Evolutionary conservation across 495 filamentous ascomycete species (phyloP), one percentile per base, ranked within the genome.

Genomic region (Staphylotrichum longicolle): DNA sequence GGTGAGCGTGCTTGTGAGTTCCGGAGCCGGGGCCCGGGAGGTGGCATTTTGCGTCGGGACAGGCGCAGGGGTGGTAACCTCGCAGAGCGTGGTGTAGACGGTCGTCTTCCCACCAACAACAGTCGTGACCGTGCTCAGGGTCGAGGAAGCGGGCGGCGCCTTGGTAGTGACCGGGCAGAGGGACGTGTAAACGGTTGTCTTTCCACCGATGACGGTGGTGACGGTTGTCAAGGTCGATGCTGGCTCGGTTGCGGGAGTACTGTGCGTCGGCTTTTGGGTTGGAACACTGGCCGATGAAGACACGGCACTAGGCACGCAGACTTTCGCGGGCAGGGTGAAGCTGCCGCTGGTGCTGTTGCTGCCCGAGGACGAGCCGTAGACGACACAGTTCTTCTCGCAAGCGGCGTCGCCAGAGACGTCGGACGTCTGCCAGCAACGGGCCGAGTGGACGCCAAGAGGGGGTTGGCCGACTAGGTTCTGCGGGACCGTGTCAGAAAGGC

Each of bases 301-400:
- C 20, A 27, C 20, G 20, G 20, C 20, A 39, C 37, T 39, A 10
- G 37, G 37, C 6, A 39, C 37, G 62, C 72, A 74, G 7, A 54
- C 33, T 41, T 44, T 33, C 2, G 59, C 14, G 15, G 69, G 64
- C 32, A 74, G 63, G 12, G 69, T 70, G 57, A 68, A 73, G 44
- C 51, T 50, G 40, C 35, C 49, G 20, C 27, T 47, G 49, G 5
- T 7, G 2, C 33, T 27, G 49, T 7, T 7, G 12, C 33, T 27
- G 34, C 34, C 35, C 32, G 34, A 12, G 32, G 32, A n/a, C 3
- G 34, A 33, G 56, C 52, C 70, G 41, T 75, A 75, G 60, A 74
- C 72, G 30, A 73, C 63, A 61, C 72, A 75, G 68, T 75, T 74
- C 68, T 72, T 75, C 62, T 71, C 68, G 58, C 72, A 75, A 40